Percentiles rank a stretch among this genome's conserved stretches.
These are phyloP conservation scores for Boletellus sp. DNA, from an alignment of 768 basidiomycete genomes.

Conservation along the genomic window DNA sequence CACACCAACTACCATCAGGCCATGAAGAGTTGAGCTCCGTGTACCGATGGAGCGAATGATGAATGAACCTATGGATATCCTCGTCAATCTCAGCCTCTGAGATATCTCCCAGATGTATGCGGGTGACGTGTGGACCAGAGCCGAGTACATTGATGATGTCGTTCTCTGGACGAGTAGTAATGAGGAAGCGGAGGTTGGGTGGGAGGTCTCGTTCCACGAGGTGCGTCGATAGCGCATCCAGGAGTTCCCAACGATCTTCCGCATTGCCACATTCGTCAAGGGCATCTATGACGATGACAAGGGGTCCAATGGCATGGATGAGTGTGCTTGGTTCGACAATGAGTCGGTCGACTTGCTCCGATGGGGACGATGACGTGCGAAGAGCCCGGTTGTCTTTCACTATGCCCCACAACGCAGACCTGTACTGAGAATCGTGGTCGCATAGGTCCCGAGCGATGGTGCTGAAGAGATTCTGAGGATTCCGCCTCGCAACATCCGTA, in stretches of 20 bases:
- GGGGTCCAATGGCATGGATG: too few relatives aligned
- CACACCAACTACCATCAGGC: background rate
- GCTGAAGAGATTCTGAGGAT: constrained; percentile 19
- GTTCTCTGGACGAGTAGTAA: background rate
- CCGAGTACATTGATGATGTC: background rate
- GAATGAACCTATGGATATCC: background rate
- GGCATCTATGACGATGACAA: too few relatives aligned
- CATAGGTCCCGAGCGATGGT: constrained; percentile 28
- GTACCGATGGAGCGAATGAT: background rate
- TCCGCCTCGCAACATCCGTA: background rate
- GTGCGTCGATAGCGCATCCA: background rate
- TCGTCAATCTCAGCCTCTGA: background rate
- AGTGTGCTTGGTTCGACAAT: too few relatives aligned
- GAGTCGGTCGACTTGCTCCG: too few relatives aligned
- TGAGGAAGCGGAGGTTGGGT: background rate
- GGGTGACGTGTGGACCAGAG: background rate
- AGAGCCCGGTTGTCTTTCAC: constrained; percentile 6
- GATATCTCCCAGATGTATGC: too few relatives aligned
- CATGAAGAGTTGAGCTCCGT: background rate
- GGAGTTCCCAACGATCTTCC: too few relatives aligned
- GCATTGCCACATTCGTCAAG: too few relatives aligned
- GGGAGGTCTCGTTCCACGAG: background rate
- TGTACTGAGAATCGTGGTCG: constrained; percentile 17
- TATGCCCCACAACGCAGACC: constrained; percentile 1
- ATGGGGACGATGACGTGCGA: background rate